Evolutionary conservation across 139 green algal species (phyloP), one percentile per base, ranked within the genome.

Genomic region (Eudorina sp.): DNA sequence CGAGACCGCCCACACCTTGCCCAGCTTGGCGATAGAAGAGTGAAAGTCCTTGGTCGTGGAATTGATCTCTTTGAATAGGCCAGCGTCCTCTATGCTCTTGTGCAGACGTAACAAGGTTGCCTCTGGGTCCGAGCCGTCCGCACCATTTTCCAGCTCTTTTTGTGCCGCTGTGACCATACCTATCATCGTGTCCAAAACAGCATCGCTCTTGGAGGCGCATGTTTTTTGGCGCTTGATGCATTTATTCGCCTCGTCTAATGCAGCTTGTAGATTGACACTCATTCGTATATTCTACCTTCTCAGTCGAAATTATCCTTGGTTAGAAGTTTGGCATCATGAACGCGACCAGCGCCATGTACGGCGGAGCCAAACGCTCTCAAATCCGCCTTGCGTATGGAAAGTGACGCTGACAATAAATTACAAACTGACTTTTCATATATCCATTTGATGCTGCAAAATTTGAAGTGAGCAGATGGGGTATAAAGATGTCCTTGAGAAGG

Each of bases 41-140:
- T 98, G 95, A 36, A 98, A 86, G 16, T 98, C 96, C 85, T 97
- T 98, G 4, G 95, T 97, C 0, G 80, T 74, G 3, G 85, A 89
- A 34, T 93, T 91, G 18, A 96, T 55, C 45, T 92, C 76, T 55
- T 84, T 91, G 0, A 90, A 8, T 8, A 93, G 23, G 4, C 88
- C 89, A 16, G 89, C 45, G 34, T 86, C 34, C 48, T 90, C 48
- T 29, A 90, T 81, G 40, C 64, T 64, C 4, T 45, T 62, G 31
- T 60, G 62, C 55, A 91, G 60, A 13, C 60, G 38, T 19, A 77
- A 38, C 34, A 96, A n/a, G 2, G 85, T 79, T 25, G 55, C 25
- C n/a, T 93, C 46, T 1, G 84, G 69, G n/a, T 69, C 68, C 3
- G 31, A 25, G 25, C 68, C 81, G 48, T 53, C 60, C 38, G 45